Percentiles rank a stretch among this genome's conserved stretches.
Evolutionary conservation across 2,329 filamentous ascomycete species (phyloP).

Genomic region (Magnaporthales sp.): DNA sequence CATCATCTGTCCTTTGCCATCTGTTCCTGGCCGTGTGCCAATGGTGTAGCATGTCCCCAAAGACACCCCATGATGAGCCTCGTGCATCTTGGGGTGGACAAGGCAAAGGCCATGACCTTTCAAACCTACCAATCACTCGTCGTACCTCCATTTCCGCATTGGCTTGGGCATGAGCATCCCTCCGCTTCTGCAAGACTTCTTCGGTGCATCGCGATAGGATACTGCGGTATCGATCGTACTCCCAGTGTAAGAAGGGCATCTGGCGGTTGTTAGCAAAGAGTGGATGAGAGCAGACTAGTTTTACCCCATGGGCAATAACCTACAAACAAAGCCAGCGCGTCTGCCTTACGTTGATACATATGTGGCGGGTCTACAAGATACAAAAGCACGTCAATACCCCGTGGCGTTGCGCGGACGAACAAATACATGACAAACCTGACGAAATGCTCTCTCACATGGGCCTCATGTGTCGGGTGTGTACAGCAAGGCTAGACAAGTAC

Average conservation of each 20-base stretch:
- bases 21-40: no score
- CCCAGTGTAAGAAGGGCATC: constrained; percentile 34
- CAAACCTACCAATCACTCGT: no score
- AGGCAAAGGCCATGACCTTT: no score
- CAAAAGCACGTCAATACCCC: not conserved
- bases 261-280: constrained; percentile 8
- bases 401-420: constrained; percentile 21
- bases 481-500: constrained; percentile 6
- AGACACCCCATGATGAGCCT: no score
- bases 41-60: no score
- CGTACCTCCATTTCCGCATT: no score
- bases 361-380: constrained; percentile 11
- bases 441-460: constrained; percentile 25
- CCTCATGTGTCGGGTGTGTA: constrained; percentile 27
- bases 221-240: constrained; percentile 23
- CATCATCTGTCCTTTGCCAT: no score
- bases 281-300: not conserved
- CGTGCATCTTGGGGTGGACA: no score
- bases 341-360: not conserved
- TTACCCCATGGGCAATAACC: not conserved
- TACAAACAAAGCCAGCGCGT: constrained; percentile 23
- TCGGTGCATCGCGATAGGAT: constrained; percentile 19
- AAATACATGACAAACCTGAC: constrained; percentile 13
- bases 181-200: constrained; percentile 2
- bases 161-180: not conserved